phyloP scores from a whole-genome alignment of 2,329 filamentous ascomycete species.

The Botrytis fabae region DNA sequence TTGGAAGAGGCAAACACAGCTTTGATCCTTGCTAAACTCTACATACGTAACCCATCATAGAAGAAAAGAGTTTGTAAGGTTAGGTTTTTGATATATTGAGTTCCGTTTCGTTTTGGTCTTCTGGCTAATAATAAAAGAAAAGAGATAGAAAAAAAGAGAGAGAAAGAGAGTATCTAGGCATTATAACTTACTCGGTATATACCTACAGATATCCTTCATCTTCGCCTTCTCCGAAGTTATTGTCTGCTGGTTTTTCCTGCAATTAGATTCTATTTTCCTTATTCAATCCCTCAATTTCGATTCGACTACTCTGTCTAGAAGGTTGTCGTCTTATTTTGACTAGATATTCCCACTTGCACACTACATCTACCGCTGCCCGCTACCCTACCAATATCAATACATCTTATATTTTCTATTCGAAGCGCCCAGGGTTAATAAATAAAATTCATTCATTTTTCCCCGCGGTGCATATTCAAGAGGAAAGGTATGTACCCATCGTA shows the following conservation, averaged over 20 bases:
- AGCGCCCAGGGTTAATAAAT: neutral
- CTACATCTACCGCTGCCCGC: neutral
- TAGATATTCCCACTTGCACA: neutral
- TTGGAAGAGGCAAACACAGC: conserved; percentile 1
- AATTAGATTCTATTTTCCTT: neutral
- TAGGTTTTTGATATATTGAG: conserved; percentile 1
- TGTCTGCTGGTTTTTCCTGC: neutral
- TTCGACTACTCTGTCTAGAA: neutral
- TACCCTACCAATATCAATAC: neutral
- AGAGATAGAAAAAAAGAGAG: neutral
- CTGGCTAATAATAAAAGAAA: neutral
- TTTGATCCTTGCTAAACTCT: neutral
- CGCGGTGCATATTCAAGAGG: neutral
- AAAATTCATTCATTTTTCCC: neutral
- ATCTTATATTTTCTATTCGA: neutral
- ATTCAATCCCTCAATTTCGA: neutral
- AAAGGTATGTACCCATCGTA: neutral
- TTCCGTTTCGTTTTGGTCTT: neutral
- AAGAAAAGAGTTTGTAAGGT: neutral
- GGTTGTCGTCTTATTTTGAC: neutral
- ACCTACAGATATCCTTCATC: neutral
- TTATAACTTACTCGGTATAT: neutral
- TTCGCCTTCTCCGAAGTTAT: neutral
- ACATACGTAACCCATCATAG: neutral
- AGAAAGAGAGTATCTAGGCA: neutral